These are phyloP conservation scores for Neofusicoccum cordaticola DNA, from an alignment of 2,329 filamentous ascomycete genomes.

Conservation along the genomic window DNA sequence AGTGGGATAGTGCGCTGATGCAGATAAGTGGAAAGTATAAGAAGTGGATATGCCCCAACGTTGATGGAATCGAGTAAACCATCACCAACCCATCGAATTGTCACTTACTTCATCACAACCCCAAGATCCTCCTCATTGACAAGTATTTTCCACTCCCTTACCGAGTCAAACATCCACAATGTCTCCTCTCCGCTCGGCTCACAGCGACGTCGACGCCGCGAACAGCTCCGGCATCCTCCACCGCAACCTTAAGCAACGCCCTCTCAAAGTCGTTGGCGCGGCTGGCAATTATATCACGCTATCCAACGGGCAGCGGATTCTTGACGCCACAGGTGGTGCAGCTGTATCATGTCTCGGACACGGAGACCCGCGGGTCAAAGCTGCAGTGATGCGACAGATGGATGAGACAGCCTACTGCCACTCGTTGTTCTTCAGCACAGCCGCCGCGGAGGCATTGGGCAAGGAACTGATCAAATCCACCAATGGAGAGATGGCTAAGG, in stretches of 20 bases:
- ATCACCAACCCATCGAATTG: not conserved
- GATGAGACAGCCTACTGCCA: conserved; percentile 58
- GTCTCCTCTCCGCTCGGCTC: not conserved
- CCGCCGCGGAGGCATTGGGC: conserved; percentile 53
- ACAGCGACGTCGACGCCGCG: not conserved
- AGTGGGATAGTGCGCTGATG: not conserved
- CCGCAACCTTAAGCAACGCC: conserved; percentile 47
- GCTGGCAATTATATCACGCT: conserved; percentile 53
- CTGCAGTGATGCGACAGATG: conserved; percentile 60
- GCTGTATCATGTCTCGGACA: conserved; percentile 72
- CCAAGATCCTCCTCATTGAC: not conserved
- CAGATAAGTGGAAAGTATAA: not conserved
- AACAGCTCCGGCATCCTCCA: conserved; percentile 46
- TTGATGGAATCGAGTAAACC: not conserved
- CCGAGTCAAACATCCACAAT: not conserved
- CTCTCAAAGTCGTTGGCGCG: conserved; percentile 49
- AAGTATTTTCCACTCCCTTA: too few relatives aligned
- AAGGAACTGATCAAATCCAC: conserved; percentile 51
- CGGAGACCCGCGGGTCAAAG: conserved; percentile 57
- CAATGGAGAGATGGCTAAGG: conserved; percentile 51
- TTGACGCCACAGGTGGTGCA: conserved; percentile 72
- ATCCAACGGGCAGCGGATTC: conserved; percentile 57
- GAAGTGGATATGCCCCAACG: not conserved
- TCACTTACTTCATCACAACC: not conserved
- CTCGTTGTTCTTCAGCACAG: conserved; percentile 57